Percentiles rank a stretch among this genome's conserved stretches.
Evolutionary conservation across 2,329 filamentous ascomycete species (phyloP).

Genomic region (Monosporascus ibericus): DNA sequence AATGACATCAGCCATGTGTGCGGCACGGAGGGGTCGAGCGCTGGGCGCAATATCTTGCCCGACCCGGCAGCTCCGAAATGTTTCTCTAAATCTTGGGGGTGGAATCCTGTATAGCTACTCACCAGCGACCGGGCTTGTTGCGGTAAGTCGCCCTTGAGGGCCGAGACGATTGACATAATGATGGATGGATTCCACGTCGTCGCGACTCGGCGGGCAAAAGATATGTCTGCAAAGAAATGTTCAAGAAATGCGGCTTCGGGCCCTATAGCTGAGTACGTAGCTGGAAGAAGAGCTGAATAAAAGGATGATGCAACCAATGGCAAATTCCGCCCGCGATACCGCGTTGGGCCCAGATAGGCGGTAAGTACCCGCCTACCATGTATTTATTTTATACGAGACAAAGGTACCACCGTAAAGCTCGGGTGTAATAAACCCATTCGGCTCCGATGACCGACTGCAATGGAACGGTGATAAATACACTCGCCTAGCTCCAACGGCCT

Average conservation of each 20-base stretch:
- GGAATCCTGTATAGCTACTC: slow-evolving; percentile 16
- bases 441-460: slow-evolving; percentile 15
- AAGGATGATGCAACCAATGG: slow-evolving; percentile 16
- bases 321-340: slow-evolving; percentile 7
- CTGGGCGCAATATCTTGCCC: background rate
- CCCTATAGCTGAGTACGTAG: background rate
- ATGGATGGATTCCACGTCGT: background rate
- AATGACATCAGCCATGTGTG: background rate
- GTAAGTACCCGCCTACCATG: slow-evolving; percentile 8
- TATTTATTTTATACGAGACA: slow-evolving; percentile 3
- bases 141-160: slow-evolving; percentile 47
- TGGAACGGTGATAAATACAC: too few species aligned
- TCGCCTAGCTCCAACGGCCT: too few species aligned
- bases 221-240: background rate
- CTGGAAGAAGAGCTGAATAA: background rate
- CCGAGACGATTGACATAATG: slow-evolving; percentile 26
- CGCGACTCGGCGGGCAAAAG: background rate
- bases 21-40: background rate
- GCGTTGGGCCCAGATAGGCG: slow-evolving; percentile 1
- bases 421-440: slow-evolving; percentile 18
- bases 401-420: slow-evolving; percentile 10
- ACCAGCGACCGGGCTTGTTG: slow-evolving; percentile 53
- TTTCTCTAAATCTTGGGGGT: background rate
- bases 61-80: slow-evolving; percentile 5
- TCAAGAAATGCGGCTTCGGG: background rate